Base-by-base conservation (phyloP, 2,329 filamentous ascomycete genomes). In the Fusarium protoensiforme region DNA sequence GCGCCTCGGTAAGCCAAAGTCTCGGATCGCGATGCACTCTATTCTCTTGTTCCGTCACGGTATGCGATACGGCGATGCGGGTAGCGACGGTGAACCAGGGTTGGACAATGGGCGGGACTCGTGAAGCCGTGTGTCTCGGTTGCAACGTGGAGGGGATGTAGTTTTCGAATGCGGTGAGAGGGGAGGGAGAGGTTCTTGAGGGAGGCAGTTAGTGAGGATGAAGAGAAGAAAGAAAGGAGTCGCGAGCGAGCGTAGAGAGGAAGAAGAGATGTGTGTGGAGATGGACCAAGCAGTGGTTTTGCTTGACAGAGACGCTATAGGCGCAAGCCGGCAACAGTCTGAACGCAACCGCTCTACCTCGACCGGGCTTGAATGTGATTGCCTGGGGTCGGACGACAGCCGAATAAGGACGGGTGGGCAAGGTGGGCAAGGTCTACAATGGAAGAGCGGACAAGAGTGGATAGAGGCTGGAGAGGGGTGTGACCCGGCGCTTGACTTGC, bases 401-500 rank as follows among this genome's bases (percentile, higher is more conserved):
- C 71, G 75, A 78, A 78, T 74, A 75, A 72, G 74, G 68, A 74
- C 68, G 70, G 58, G 72, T 70, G 63, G 69, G 56, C 70, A 74
- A 69, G 69, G 69, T 73, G 67, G 71, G 67, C 65, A 73, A 69
- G 56, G 69, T 68, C 62, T 65, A 68, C 65, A 56, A 72, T 56
- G 62, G 64, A 76, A 74, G 74, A 75, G 70, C 72, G 69, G 70
- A 62, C 56, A 57, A 70, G 71, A 69, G 68, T 77, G 76, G 78
- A 70, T 69, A 69, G 65, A 71, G 63, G 71, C 75, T 63, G 75
- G 72, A 72, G 75, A 77, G 75, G 77, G 76, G 78, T 78, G 73
- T 79, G 77, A 78, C 74, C 76, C 76, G 74, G 78, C 76, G 78
- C 78, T 80, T 80, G 75, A 75, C 77, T 76, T 78, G 77, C 77